Evolutionary conservation across 2,329 filamentous ascomycete species (phyloP).

Genomic region (Penicillium psychrosexuale): DNA sequence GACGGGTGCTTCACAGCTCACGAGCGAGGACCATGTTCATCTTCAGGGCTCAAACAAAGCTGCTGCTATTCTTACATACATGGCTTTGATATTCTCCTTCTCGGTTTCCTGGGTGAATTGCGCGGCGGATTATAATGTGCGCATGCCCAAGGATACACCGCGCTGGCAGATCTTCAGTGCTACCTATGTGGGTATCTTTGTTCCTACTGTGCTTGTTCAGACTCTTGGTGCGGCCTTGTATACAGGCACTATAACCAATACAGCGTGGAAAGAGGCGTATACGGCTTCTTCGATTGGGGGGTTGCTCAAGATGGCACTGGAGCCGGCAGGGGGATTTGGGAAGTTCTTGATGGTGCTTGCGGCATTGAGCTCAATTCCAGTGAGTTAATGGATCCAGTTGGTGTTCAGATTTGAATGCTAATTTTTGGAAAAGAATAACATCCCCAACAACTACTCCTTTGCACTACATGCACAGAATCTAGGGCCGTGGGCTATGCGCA

Average conservation of each 20-base stretch:
- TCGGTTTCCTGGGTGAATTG: slow-evolving; percentile 40
- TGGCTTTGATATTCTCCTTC: slow-evolving; percentile 39
- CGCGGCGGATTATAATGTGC: slow-evolving; percentile 40
- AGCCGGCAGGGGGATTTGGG: slow-evolving; percentile 34
- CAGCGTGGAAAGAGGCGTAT: slow-evolving; percentile 30
- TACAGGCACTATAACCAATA: slow-evolving; percentile 27
- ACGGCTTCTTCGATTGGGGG: slow-evolving; percentile 29
- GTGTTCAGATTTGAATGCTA: neutral
- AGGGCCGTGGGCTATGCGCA: slow-evolving; percentile 32
- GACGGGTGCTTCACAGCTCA: slow-evolving; percentile 35
- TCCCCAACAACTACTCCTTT: slow-evolving; percentile 40
- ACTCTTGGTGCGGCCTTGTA: slow-evolving; percentile 35
- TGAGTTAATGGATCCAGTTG: slow-evolving; percentile 10
- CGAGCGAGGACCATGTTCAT: slow-evolving; percentile 24
- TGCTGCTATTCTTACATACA: slow-evolving; percentile 35
- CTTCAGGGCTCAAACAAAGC: slow-evolving; percentile 31
- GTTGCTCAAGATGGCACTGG: slow-evolving; percentile 30
- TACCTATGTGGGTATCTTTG: slow-evolving; percentile 17
- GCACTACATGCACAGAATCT: slow-evolving; percentile 37
- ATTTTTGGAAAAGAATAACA: slow-evolving; percentile 31
- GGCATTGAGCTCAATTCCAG: slow-evolving; percentile 34
- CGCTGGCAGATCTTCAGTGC: slow-evolving; percentile 33
- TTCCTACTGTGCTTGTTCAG: slow-evolving; percentile 34
- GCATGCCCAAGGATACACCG: slow-evolving; percentile 37
- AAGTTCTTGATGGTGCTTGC: slow-evolving; percentile 36